Conservation (phyloP, 352 stramenopile species). For the Phytopythium vexans region DNA sequence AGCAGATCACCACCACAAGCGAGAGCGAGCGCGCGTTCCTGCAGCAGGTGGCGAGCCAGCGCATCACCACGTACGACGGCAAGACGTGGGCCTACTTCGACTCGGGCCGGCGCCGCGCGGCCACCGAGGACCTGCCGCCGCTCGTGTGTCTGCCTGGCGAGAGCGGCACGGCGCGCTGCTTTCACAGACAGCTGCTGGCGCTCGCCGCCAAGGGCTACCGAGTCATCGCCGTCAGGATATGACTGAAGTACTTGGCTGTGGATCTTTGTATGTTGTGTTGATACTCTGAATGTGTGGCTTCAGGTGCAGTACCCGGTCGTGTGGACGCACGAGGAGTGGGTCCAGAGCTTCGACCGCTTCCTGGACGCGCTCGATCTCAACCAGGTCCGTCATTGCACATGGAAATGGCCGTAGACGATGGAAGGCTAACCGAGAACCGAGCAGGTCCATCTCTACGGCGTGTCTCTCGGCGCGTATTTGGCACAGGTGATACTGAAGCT, state of each 20-base stretch:
- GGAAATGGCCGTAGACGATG: background rate
- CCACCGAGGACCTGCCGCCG: slow-evolving; percentile 20
- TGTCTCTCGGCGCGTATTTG: slow-evolving; percentile 66
- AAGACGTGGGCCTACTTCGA: slow-evolving; percentile 81
- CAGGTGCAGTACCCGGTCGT: slow-evolving; percentile 69
- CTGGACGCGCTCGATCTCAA: slow-evolving; percentile 57
- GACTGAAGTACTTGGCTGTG: background rate
- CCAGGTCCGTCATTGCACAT: slow-evolving; percentile 12
- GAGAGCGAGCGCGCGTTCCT: slow-evolving; percentile 53
- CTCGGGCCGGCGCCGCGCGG: slow-evolving; percentile 37
- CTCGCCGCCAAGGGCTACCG: slow-evolving; percentile 61
- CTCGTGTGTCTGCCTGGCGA: slow-evolving; percentile 67
- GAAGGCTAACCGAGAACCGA: background rate
- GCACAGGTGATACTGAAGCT: slow-evolving; percentile 36
- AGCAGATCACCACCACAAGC: slow-evolving; percentile 9
- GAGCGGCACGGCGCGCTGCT: slow-evolving; percentile 46
- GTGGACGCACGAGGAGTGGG: slow-evolving; percentile 80
- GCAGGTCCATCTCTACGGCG: slow-evolving; percentile 66
- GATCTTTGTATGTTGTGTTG: background rate
- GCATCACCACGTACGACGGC: slow-evolving; percentile 73
- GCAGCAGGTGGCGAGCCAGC: slow-evolving; percentile 55
- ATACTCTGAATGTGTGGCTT: background rate
- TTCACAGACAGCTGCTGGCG: slow-evolving; percentile 52
- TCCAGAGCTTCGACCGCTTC: slow-evolving; percentile 80
- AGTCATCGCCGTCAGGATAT: slow-evolving; percentile 43